phyloP scores from a whole-genome alignment of 768 basidiomycete species.

The Boletus subparvulus region DNA sequence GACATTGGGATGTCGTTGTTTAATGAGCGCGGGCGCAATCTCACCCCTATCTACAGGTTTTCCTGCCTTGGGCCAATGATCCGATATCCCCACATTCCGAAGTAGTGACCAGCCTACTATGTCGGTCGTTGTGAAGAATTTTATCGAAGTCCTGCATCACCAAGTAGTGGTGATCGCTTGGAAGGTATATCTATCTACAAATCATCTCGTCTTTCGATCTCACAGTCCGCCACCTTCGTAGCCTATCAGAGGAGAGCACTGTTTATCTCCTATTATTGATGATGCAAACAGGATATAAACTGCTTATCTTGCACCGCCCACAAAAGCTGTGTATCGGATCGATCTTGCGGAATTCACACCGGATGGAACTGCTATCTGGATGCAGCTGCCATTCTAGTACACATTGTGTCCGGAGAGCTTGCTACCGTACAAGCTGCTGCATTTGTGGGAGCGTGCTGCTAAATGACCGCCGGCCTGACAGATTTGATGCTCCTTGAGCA shows the following conservation, averaged over 20 bases:
- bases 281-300: not conserved
- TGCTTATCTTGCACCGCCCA: constrained; percentile 2
- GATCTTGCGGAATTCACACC: constrained; percentile 18
- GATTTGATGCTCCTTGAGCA: constrained; percentile 38
- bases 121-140: not conserved
- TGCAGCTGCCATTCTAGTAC: constrained; percentile 29
- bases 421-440: constrained; percentile 36
- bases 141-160: not conserved
- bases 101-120: not conserved
- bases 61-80: not conserved
- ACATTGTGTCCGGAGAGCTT: constrained; percentile 25
- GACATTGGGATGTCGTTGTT: not conserved
- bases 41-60: not conserved
- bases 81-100: constrained; percentile 2
- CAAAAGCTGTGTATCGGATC: not conserved
- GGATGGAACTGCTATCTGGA: constrained; percentile 33
- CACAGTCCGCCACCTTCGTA: not conserved
- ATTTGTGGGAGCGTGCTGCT: constrained; percentile 42
- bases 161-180: not conserved
- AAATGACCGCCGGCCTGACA: constrained; percentile 31
- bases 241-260: not conserved
- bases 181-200: not conserved
- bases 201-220: not conserved
- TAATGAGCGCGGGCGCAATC: constrained; percentile 2
- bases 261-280: not conserved